Evolutionary conservation across 192 early-diverging fungal species (phyloP).

Genomic region (Backusella westeae): DNA sequence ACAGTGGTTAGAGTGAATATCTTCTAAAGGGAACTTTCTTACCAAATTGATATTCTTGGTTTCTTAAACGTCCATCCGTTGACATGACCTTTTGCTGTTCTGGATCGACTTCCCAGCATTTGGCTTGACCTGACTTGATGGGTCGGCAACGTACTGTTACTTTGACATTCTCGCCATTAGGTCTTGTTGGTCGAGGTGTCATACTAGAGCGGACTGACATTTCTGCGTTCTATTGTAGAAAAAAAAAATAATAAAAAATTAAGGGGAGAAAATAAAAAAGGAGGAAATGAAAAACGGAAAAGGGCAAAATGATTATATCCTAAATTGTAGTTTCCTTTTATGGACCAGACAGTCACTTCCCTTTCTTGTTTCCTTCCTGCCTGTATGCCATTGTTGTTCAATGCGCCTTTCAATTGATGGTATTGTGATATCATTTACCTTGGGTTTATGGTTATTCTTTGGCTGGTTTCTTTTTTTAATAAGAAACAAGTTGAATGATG

Average conservation of each 20-base stretch:
- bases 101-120: constrained; percentile 39
- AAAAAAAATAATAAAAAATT: not conserved
- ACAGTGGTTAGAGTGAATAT: too few species aligned
- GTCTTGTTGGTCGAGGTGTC: not conserved
- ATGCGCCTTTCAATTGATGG: not conserved
- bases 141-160: constrained; percentile 76
- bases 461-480: too few species aligned
- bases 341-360: not conserved
- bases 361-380: not conserved
- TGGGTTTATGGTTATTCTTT: too few species aligned
- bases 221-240: not conserved
- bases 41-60: constrained; percentile 21
- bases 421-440: not conserved
- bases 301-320: not conserved
- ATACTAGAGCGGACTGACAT: not conserved
- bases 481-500: too few species aligned
- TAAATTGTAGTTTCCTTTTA: not conserved
- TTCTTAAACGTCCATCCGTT: constrained; percentile 32
- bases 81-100: constrained; percentile 30
- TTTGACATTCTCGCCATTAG: constrained; percentile 49
- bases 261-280: not conserved
- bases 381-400: too few species aligned
- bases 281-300: not conserved
- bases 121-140: constrained; percentile 56
- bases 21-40: too few species aligned